These are phyloP conservation scores for Tephrocybe sp. DNA, from an alignment of 768 basidiomycete species.

Conservation along the genomic window DNA sequence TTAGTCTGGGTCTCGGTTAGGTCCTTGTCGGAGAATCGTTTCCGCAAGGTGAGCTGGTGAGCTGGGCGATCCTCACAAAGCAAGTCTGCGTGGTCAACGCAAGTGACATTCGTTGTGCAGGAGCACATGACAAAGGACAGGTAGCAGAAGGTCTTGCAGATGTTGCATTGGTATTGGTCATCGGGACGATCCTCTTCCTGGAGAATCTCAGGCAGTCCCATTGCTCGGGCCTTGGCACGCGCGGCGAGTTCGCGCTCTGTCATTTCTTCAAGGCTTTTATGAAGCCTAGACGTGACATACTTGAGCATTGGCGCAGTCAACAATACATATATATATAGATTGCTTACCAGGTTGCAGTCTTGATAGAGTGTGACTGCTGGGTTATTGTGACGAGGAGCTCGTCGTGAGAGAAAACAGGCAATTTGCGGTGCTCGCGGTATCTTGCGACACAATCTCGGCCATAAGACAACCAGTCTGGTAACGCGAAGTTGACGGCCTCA, in stretches of 20 bases:
- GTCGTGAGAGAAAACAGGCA: constrained; percentile 98
- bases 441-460: constrained; percentile 87
- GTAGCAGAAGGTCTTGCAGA: constrained; percentile 95
- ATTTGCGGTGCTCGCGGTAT: constrained; percentile 88
- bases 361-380: constrained; percentile 89
- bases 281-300: constrained; percentile 56
- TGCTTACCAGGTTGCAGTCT: constrained; percentile 87
- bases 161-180: constrained; percentile 92
- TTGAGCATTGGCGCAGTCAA: constrained; percentile 1
- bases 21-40: constrained; percentile 80
- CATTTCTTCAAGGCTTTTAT: constrained; percentile 86
- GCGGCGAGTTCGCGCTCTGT: constrained; percentile 75
- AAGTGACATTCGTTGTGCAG: constrained; percentile 78
- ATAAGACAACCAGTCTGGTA: constrained; percentile 90
- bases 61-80: constrained; percentile 60
- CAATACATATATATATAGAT: not conserved
- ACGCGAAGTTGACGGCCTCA: constrained; percentile 97
- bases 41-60: constrained; percentile 62
- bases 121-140: constrained; percentile 87
- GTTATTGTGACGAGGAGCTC: constrained; percentile 97
- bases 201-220: constrained; percentile 65
- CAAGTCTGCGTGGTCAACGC: constrained; percentile 79
- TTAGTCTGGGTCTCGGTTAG: constrained; percentile 65
- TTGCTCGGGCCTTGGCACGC: constrained; percentile 60
- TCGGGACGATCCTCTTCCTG: constrained; percentile 83